Evolutionary conservation across 306 rosid genomes (phyloP).

Genomic region (Oxytropis ochrocephala): DNA sequence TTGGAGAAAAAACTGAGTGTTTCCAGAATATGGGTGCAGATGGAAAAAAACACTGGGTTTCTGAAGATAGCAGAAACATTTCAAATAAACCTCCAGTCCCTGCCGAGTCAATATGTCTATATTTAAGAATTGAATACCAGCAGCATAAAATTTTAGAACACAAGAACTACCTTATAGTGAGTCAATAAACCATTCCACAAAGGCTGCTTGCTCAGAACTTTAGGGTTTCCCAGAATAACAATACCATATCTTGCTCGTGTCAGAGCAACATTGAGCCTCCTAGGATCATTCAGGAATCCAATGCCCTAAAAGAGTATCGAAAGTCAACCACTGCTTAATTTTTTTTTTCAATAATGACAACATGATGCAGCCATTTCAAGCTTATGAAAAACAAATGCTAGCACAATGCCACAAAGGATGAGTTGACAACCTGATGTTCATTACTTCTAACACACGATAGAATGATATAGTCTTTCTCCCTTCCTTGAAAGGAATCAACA

Average conservation of each 20-base stretch:
- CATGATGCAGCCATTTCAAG: not conserved
- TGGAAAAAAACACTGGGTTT: not conserved
- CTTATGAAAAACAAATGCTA: not conserved
- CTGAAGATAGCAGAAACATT: not conserved
- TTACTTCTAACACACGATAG: slow-evolving; percentile 97
- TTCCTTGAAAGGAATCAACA: slow-evolving; percentile 99
- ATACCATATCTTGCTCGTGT: slow-evolving; percentile 99
- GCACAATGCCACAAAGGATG: not conserved
- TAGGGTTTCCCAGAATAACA: slow-evolving; percentile 96
- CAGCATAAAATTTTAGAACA: not conserved
- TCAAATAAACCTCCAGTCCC: not conserved
- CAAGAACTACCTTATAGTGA: slow-evolving; percentile 78
- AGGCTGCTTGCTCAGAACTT: slow-evolving; percentile 96
- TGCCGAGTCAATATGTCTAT: not conserved
- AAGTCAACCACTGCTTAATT: slow-evolving; percentile 16
- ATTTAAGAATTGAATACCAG: not conserved
- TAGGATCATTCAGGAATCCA: slow-evolving; percentile 94
- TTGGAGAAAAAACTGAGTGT: not conserved
- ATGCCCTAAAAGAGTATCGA: slow-evolving; percentile 60
- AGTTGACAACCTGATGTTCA: slow-evolving; percentile 87
- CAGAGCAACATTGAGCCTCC: slow-evolving; percentile 96
- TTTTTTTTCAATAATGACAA: not conserved
- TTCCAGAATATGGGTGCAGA: not conserved
- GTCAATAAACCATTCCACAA: slow-evolving; percentile 95
- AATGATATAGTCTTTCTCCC: slow-evolving; percentile 97